Evolutionary conservation across 495 filamentous ascomycete genomes (phyloP).

Genomic region (Pseudomonodictys pantanalensis): DNA sequence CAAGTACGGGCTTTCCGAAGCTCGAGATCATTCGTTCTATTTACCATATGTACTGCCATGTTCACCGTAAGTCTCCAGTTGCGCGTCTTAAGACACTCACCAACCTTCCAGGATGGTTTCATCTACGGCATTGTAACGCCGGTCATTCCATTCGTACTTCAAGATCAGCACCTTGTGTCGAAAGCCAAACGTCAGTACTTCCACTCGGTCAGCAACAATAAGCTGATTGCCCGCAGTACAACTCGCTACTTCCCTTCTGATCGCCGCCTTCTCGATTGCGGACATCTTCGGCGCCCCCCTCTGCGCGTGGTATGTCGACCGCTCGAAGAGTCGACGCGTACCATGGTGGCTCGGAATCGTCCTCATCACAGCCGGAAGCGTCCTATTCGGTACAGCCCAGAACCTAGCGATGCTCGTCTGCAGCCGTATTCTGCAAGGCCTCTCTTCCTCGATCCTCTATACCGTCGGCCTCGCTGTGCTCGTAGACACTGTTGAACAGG

Average conservation of each 20-base stretch:
- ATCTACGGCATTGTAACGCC: conserved; percentile 4
- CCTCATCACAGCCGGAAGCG: conserved; percentile 8
- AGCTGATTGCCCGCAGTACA: not conserved
- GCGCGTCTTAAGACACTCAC: too few species aligned
- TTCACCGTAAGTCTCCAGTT: conserved; percentile 5
- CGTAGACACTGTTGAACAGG: conserved; percentile 68
- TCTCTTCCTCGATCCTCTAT: conserved; percentile 63
- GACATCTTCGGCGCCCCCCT: conserved; percentile 9
- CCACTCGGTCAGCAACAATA: too few species aligned
- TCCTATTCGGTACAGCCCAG: not conserved
- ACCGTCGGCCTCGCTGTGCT: conserved; percentile 35
- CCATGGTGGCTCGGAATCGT: conserved; percentile 10
- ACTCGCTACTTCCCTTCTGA: conserved; percentile 4
- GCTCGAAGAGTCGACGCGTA: not conserved
- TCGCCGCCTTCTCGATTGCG: conserved; percentile 7
- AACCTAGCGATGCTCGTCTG: conserved; percentile 43
- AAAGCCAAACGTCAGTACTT: not conserved
- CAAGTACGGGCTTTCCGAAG: not conserved
- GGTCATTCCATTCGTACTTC: conserved; percentile 8
- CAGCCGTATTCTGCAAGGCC: conserved; percentile 72
- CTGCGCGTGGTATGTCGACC: not conserved
- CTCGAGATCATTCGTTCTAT: not conserved
- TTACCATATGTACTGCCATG: conserved; percentile 15
- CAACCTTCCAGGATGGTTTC: conserved; percentile 17
- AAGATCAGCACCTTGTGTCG: not conserved